phyloP scores from a whole-genome alignment of 2,329 filamentous ascomycete genomes.

The Ophiostoma sp. region DNA sequence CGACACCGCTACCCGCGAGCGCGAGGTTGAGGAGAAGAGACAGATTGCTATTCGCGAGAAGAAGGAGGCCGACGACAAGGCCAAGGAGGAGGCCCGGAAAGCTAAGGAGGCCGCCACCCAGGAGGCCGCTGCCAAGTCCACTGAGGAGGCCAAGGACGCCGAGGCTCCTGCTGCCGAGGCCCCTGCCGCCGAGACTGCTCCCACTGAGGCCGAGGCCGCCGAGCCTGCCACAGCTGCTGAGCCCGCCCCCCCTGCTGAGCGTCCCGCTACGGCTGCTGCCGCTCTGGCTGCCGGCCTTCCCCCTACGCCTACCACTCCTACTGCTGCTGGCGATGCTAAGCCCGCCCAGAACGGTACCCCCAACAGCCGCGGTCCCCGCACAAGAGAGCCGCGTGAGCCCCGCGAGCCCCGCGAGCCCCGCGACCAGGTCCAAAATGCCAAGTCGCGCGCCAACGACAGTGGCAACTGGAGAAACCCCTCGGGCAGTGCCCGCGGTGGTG shows the following conservation, averaged over 20 bases:
- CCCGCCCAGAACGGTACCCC: slow-evolving; percentile 27
- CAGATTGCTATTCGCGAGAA: slow-evolving; percentile 69
- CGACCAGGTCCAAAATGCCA: slow-evolving; percentile 42
- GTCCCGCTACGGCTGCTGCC: slow-evolving; percentile 13
- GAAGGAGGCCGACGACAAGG: slow-evolving; percentile 81
- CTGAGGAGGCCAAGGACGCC: slow-evolving; percentile 21
- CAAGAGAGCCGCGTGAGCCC: slow-evolving; percentile 33
- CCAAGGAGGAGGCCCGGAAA: slow-evolving; percentile 67
- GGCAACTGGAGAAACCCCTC: slow-evolving; percentile 56
- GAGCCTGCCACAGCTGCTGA: not conserved
- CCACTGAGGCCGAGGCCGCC: slow-evolving; percentile 21
- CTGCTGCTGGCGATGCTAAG: slow-evolving; percentile 28
- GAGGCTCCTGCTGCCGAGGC: slow-evolving; percentile 14
- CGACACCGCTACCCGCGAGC: slow-evolving; percentile 84
- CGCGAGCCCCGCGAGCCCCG: slow-evolving; percentile 33
- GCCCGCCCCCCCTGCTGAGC: slow-evolving; percentile 12
- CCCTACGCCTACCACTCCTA: slow-evolving; percentile 21
- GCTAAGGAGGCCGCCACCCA: slow-evolving; percentile 41
- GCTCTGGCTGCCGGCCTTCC: slow-evolving; percentile 19
- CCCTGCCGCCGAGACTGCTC: not conserved
- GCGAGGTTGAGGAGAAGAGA: slow-evolving; percentile 84
- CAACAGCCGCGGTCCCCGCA: slow-evolving; percentile 28
- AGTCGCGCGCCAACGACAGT: slow-evolving; percentile 52
- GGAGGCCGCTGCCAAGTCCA: slow-evolving; percentile 31
- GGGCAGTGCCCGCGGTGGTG: slow-evolving; percentile 41